Evolutionary conservation across 768 basidiomycete species (phyloP).

Genomic region (Serendipita vermifera): DNA sequence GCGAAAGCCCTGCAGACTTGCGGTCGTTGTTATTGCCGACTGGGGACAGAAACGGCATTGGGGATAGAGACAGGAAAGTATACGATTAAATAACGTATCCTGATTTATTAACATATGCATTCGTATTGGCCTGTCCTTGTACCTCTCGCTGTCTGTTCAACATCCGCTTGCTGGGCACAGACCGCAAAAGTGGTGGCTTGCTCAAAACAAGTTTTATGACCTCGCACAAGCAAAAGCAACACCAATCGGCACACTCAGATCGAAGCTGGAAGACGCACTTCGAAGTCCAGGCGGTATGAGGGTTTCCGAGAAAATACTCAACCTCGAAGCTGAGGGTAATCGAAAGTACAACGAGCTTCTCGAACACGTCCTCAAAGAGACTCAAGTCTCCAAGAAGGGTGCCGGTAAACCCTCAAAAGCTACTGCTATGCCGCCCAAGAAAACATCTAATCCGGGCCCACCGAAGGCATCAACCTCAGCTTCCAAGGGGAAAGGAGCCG

Average conservation of each 20-base stretch:
- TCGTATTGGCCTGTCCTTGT: no score
- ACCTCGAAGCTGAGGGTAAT: not conserved
- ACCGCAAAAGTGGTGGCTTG: not conserved
- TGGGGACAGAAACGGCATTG: not conserved
- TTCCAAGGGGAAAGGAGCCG: no score
- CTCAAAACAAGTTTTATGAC: not conserved
- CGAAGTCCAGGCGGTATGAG: not conserved
- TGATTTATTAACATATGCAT: no score
- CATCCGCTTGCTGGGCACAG: not conserved
- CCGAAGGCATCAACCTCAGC: no score
- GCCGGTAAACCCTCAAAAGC: no score
- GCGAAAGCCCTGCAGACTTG: not conserved
- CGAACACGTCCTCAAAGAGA: not conserved
- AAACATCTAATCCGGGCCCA: no score
- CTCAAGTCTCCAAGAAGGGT: no score
- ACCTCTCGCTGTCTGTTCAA: not conserved
- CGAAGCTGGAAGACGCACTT: not conserved
- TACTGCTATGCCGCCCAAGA: no score
- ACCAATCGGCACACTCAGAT: not conserved
- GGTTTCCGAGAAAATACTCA: not conserved
- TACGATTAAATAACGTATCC: no score
- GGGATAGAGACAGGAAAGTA: not conserved
- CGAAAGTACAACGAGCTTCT: not conserved
- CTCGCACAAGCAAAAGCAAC: not conserved
- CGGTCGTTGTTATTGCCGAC: not conserved